Evolutionary conservation across 768 basidiomycete genomes (phyloP), one percentile per base, ranked within the genome.

Genomic region (Rickenella mellea): DNA sequence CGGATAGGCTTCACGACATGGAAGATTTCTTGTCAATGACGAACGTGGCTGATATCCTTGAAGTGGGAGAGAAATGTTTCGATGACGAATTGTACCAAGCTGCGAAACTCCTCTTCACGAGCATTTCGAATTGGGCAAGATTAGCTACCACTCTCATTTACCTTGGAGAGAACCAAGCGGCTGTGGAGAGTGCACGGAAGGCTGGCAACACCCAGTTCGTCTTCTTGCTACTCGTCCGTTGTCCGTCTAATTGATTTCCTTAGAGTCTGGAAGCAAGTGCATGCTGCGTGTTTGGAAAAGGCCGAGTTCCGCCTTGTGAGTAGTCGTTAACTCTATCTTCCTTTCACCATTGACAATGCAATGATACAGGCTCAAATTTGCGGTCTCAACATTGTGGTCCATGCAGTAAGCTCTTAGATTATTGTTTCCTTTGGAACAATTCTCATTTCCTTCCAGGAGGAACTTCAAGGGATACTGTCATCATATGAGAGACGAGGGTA

Each of bases 251-350:
- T 21, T 47, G 31, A 20, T 41, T 21, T 33, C 20, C 21, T 0
- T 42, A 90, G 87, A 66, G 96, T 98, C n/a, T 99, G 96, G 96
- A 98, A 97, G 64, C 96, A 98, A 60, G 96, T 99, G 39, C 94
- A 98, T 51, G 86, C 91, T 19, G 96, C 96, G 29, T 99, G 96
- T 65, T 83, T 99, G 44, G 94, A 96, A 68, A 98, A 98, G 70
- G 68, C 74, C 42, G 96, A 99, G 59, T 98, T 98, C 78, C 84
- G 92, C 46, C 62, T 98, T 61, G 82, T 80, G 40, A 20, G 71
- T 62, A 8, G 30, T 24, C 20, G 46, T n/a, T 6, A 29, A 14
- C 17, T 26, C 17, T 30, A 1, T 11, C 22, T 4, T 28, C 15
- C 10, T 10, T 27, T 17, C 27, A 30, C 47, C 27, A 50, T 44